Evolutionary conservation across 331 rosid genomes (phyloP).

Genomic region (Acacia concinna): DNA sequence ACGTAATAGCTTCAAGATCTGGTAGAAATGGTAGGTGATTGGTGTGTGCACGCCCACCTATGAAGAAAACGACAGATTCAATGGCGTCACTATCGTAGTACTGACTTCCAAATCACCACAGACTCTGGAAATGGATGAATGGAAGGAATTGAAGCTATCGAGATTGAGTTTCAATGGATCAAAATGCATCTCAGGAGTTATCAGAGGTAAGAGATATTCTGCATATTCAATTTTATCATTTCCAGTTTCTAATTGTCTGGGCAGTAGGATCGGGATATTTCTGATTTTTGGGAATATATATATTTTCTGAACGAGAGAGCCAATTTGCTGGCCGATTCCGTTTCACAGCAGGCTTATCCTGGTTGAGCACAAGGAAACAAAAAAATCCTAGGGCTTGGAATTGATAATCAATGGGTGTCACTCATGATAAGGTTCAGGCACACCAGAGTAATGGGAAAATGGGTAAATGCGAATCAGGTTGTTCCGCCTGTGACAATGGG

Average conservation of each 20-base stretch:
- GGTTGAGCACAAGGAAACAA: slow-evolving; percentile 18
- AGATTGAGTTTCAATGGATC: slow-evolving; percentile 85
- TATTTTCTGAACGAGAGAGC: slow-evolving; percentile 5
- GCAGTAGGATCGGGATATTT: background rate
- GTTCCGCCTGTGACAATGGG: background rate
- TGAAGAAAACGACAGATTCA: slow-evolving; percentile 52
- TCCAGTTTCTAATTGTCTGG: slow-evolving; percentile 5
- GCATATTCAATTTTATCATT: background rate
- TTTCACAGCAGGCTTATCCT: slow-evolving; percentile 78
- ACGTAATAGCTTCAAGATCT: slow-evolving; percentile 37
- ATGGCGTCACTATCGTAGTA: slow-evolving; percentile 25
- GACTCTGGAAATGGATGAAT: slow-evolving; percentile 42
- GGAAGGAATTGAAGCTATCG: slow-evolving; percentile 56
- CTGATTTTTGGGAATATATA: background rate
- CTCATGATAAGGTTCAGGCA: background rate
- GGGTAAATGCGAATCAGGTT: background rate
- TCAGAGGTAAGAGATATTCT: background rate
- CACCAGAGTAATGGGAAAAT: background rate
- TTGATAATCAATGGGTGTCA: background rate
- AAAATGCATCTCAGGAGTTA: slow-evolving; percentile 28
- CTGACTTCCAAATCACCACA: slow-evolving; percentile 26
- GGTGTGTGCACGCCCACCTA: slow-evolving; percentile 50
- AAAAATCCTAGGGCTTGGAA: background rate
- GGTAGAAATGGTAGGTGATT: slow-evolving; percentile 66
- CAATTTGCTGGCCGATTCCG: slow-evolving; percentile 65